Evolutionary conservation across 192 early-diverging fungal species (phyloP), one percentile per base, ranked within the genome.

Genomic region (Diversispora epigaea): DNA sequence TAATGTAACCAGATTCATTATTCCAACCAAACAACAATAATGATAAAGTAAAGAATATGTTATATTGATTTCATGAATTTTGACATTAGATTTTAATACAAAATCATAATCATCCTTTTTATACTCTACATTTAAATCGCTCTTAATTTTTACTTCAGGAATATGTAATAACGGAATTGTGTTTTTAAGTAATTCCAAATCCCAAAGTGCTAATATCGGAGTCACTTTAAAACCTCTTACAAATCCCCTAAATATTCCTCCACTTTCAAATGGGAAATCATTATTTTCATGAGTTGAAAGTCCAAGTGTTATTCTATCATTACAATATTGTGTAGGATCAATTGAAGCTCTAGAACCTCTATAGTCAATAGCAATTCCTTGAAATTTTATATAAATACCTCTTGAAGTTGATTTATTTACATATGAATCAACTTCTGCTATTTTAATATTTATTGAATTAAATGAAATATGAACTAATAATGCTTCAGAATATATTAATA

Each of bases 41-140:
- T 74, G 72, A 62, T 74, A 74, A 0, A 62, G 25, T 63, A 74
- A 74, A 9, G 72, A 74, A 40, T 74, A 74, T n/a, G 25, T 41
- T n/a, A 74, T 15, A 40, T 19, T 6, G 6, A 74, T 11, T 14
- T 63, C 72, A 14, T 61, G 11, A 62, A 74, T 17, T 62, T 25
- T 74, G 4, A 74, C 22, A 14, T 5, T 74, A 14, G 12, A 5
- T 14, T 74, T 55, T 9, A 45, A 12, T 21, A 49, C n/a, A 32
- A 57, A 21, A 54, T 32, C 25, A 32, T 60, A 64, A 55, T 57
- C 50, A 56, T 39, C 17, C 4, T 71, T 19, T 71, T 11, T 12
- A 10, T 71, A 40, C 39, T 57, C 54, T 56, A 71, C 4, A n/a
- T 14, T 21, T 8, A 71, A 19, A 17, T 17, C n/a, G 19, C 52